These are phyloP conservation scores for Aegilops sharonensis DNA, from an alignment of 176 grass and related monocot species.

Conservation along the genomic window DNA sequence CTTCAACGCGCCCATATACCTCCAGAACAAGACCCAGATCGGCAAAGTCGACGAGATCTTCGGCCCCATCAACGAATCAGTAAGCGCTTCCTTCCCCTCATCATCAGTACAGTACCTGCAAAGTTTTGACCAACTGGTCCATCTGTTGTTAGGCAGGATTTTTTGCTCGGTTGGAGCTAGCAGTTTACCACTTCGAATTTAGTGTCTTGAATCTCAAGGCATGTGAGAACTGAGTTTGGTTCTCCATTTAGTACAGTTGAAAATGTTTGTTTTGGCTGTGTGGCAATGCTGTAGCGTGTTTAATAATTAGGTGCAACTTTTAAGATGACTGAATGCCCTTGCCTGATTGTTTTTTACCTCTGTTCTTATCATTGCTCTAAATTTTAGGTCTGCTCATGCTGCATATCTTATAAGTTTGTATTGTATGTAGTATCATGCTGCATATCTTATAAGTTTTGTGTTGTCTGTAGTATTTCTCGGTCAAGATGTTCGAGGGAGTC, in stretches of 20 bases:
- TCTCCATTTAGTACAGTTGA: too few species aligned
- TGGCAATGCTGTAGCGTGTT: not conserved
- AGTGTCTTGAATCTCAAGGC: not conserved
- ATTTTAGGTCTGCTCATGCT: not conserved
- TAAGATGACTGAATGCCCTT: not conserved
- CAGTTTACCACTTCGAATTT: not conserved
- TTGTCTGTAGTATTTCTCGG: slow-evolving; percentile 63
- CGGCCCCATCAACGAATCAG: slow-evolving; percentile 97
- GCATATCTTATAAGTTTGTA: not conserved
- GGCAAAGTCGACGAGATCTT: slow-evolving; percentile 99
- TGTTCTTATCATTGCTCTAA: not conserved
- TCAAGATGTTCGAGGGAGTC: slow-evolving; percentile 93
- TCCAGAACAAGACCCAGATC: slow-evolving; percentile 93
- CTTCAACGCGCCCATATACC: slow-evolving; percentile 91
- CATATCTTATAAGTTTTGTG: not conserved
- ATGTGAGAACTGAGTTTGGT: not conserved
- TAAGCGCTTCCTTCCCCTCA: slow-evolving; percentile 28
- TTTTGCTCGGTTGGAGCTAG: not conserved
- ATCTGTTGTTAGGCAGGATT: not conserved
- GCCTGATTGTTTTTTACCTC: not conserved
- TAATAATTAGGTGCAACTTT: not conserved
- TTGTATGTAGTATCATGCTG: not conserved
- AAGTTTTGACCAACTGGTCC: not conserved
- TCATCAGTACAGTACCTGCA: not conserved
- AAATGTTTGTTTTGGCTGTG: not conserved